phyloP scores from a whole-genome alignment of 805 yeast species.

The Lachancea nothofagi region DNA sequence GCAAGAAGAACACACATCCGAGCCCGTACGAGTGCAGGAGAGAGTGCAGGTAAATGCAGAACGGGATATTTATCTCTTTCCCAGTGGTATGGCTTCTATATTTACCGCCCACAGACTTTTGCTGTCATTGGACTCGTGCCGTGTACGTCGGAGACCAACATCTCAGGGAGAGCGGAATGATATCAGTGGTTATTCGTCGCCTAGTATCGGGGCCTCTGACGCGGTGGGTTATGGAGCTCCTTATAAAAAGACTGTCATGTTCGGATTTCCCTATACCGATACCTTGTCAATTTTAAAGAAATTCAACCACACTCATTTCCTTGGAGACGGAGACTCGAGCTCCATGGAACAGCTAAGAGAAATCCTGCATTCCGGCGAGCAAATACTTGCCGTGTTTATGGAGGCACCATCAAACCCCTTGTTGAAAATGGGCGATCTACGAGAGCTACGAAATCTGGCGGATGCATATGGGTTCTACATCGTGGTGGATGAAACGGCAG shows the following conservation, averaged over 20 bases:
- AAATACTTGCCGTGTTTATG: constrained; percentile 73
- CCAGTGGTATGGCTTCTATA: constrained; percentile 91
- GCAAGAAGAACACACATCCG: constrained; percentile 4
- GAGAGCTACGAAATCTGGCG: constrained; percentile 58
- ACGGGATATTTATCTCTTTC: constrained; percentile 74
- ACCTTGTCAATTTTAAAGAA: constrained; percentile 79
- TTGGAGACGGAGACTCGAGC: constrained; percentile 75
- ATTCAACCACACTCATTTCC: constrained; percentile 88
- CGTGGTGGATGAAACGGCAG: constrained; percentile 91
- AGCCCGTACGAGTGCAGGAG: constrained; percentile 4
- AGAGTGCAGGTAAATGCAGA: constrained; percentile 30
- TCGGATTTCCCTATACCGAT: constrained; percentile 95
- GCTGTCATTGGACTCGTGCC: constrained; percentile 33
- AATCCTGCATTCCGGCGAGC: constrained; percentile 55
- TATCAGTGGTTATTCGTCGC: constrained; percentile 4
- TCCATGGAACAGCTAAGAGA: constrained; percentile 56
- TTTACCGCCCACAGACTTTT: constrained; percentile 70
- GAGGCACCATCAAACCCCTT: constrained; percentile 97
- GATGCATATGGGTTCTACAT: constrained; percentile 68
- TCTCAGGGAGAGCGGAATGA: constrained; percentile 20
- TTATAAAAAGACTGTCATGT: constrained; percentile 70
- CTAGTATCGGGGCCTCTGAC: constrained; percentile 6
- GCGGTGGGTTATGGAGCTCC: constrained; percentile 28
- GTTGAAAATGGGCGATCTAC: constrained; percentile 74
- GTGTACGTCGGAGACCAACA: constrained; percentile 25